Conservation (phyloP, 2,329 filamentous ascomycete species). For the Cyclaneusma minus region DNA sequence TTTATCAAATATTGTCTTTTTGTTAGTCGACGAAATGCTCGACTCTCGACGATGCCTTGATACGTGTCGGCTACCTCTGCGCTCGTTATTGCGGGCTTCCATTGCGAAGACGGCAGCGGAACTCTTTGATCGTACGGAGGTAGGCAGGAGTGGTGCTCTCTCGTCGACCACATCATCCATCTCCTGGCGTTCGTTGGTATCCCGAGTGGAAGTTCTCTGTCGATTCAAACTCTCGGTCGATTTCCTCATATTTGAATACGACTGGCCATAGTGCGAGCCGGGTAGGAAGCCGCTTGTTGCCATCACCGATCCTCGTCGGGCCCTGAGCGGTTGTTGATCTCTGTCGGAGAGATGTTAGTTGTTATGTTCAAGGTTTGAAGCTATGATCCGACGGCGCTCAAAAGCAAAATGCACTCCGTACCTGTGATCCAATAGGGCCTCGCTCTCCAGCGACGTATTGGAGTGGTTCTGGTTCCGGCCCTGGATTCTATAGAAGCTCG, state of each 20-base stretch:
- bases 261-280: constrained; percentile 21
- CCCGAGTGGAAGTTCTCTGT: constrained; percentile 16
- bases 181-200: constrained; percentile 31
- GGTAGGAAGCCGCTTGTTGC: constrained; percentile 18
- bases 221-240: constrained; percentile 10
- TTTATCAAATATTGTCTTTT: constrained; percentile 15
- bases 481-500: constrained; percentile 32
- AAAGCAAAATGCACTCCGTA: constrained; percentile 36
- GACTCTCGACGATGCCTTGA: constrained; percentile 23
- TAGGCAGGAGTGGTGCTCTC: constrained; percentile 36
- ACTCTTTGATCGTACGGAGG: constrained; percentile 21
- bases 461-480: constrained; percentile 54
- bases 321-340: constrained; percentile 35
- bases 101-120: constrained; percentile 9
- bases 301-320: constrained; percentile 42
- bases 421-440: constrained; percentile 77
- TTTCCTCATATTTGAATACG: constrained; percentile 17
- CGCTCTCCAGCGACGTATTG: constrained; percentile 77
- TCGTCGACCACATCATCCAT: constrained; percentile 30
- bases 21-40: constrained; percentile 27
- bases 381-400: background rate
- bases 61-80: constrained; percentile 24
- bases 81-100: constrained; percentile 6
- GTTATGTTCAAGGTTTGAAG: background rate
- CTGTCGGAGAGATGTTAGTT: too few species aligned